phyloP scores from a whole-genome alignment of 352 stramenopile genomes.

The Pythium folliculosum region DNA sequence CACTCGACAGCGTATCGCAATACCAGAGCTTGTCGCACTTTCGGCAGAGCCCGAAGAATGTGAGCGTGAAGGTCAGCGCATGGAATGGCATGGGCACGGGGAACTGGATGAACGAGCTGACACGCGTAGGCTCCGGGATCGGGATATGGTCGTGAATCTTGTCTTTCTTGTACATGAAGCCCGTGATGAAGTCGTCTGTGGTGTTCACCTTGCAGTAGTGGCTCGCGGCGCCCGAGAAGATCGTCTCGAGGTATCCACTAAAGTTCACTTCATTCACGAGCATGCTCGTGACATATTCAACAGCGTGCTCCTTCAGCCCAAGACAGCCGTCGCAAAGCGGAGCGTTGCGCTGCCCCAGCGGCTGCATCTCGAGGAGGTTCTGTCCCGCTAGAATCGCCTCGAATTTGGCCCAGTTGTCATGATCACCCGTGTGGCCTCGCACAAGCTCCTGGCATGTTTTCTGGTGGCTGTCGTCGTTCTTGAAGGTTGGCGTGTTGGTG shows the following conservation, averaged over 20 bases:
- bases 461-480: constrained; percentile 36
- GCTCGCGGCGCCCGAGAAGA: constrained; percentile 78
- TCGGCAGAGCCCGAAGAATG: constrained; percentile 81
- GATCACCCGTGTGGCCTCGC: constrained; percentile 67
- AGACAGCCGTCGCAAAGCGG: constrained; percentile 82
- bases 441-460: constrained; percentile 79
- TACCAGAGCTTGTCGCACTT: constrained; percentile 91
- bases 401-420: constrained; percentile 77
- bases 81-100: constrained; percentile 89
- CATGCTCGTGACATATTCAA: constrained; percentile 76
- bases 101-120: constrained; percentile 89
- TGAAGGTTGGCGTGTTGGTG: constrained; percentile 79
- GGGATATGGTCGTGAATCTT: constrained; percentile 90
- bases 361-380: constrained; percentile 81
- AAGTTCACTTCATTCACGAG: constrained; percentile 67
- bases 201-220: constrained; percentile 86
- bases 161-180: constrained; percentile 91
- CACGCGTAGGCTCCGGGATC: constrained; percentile 80
- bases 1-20: constrained; percentile 79
- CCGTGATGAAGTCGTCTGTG: constrained; percentile 84
- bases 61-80: constrained; percentile 84
- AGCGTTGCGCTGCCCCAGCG: constrained; percentile 77
- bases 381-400: constrained; percentile 73
- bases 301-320: constrained; percentile 74
- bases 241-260: constrained; percentile 79